These are phyloP conservation scores for Angomonas desouzai DNA, from an alignment of 208 protist genomes.

Conservation along the genomic window DNA sequence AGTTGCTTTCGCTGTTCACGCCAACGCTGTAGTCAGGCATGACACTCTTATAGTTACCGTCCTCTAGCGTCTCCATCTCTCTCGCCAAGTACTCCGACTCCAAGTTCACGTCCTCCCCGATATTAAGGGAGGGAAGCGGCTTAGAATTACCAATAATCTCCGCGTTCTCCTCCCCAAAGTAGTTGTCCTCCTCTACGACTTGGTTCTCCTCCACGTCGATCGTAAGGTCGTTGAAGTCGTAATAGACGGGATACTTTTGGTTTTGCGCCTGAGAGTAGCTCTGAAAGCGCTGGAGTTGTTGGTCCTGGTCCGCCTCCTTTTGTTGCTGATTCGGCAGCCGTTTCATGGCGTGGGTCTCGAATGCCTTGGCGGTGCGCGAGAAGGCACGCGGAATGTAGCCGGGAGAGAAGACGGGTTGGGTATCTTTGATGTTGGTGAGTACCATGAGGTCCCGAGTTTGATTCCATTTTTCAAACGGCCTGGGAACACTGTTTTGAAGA, in stretches of 20 bases:
- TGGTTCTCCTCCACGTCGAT: neutral
- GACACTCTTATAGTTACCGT: neutral
- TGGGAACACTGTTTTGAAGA: conserved; percentile 28
- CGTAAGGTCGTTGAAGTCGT: conserved; percentile 42
- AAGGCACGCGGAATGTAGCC: conserved; percentile 50
- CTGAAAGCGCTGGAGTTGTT: conserved; percentile 2
- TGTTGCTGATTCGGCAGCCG: conserved; percentile 15
- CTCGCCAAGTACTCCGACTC: neutral
- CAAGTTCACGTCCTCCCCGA: neutral
- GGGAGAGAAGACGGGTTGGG: conserved; percentile 39
- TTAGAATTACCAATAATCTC: neutral
- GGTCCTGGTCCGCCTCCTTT: conserved; percentile 11
- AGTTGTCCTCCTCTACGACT: neutral
- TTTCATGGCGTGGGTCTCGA: conserved; percentile 49
- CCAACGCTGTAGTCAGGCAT: conserved; percentile 3
- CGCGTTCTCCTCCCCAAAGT: neutral
- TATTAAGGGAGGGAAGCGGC: neutral
- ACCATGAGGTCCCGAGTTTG: conserved; percentile 65
- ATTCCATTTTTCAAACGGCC: conserved; percentile 59
- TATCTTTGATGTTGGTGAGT: conserved; percentile 38
- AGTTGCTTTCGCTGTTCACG: neutral
- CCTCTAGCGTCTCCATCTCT: neutral
- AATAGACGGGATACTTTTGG: conserved; percentile 21
- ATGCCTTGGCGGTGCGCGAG: conserved; percentile 28
- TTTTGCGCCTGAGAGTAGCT: conserved; percentile 12